Percentiles rank a stretch among this genome's conserved stretches.
Conservation (phyloP, 73 alveolate genomes). For the Diophrys appendiculata region DNA sequence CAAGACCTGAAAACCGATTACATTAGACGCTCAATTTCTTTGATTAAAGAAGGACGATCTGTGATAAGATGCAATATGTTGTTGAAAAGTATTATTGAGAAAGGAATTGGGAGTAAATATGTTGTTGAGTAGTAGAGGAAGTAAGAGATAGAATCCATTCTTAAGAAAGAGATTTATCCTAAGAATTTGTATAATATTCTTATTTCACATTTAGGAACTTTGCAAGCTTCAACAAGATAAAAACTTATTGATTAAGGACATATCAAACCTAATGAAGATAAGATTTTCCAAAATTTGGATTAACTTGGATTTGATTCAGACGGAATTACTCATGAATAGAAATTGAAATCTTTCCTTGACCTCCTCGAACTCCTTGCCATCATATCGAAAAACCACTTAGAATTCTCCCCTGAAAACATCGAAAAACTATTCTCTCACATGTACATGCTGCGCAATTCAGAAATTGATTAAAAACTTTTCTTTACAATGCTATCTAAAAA, state of each 20-base stretch:
- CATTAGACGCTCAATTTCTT: neutral
- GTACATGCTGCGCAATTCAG: neutral
- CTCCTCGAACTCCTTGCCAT: neutral
- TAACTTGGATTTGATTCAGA: neutral
- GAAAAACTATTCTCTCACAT: neutral
- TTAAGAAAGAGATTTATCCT: neutral
- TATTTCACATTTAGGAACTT: neutral
- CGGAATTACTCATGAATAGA: neutral
- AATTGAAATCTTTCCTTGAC: neutral
- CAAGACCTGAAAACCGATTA: neutral
- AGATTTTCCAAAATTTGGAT: neutral
- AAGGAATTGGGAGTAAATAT: neutral
- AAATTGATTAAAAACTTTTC: neutral
- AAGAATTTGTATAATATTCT: neutral
- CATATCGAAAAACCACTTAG: neutral
- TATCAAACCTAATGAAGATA: neutral
- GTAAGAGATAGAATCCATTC: neutral
- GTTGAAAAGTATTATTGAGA: neutral
- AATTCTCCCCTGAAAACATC: neutral
- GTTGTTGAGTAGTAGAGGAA: neutral
- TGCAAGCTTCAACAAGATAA: too few relatives aligned
- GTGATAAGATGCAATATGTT: neutral
- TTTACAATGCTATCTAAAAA: neutral
- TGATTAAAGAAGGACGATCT: neutral
- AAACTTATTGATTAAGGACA: neutral